phyloP scores from a whole-genome alignment of 2,329 filamentous ascomycete genomes.

The Hymenoscyphus fraxineus region DNA sequence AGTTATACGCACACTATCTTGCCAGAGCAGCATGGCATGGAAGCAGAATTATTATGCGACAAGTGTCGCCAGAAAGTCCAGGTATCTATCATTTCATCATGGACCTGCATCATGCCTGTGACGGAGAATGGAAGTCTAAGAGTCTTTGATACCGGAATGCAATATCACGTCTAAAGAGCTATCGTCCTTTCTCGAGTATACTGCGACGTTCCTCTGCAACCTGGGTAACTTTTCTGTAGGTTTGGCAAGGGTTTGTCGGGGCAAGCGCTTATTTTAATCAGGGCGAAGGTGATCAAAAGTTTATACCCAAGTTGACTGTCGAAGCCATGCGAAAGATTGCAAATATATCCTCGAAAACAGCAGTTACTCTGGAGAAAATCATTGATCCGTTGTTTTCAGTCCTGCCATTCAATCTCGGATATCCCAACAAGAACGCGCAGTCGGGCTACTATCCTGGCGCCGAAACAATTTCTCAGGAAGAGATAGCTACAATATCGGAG shows the following conservation, averaged over 20 bases:
- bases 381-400: constrained; percentile 41
- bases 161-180: constrained; percentile 35
- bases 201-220: constrained; percentile 55
- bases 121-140: too few relatives aligned
- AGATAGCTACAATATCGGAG: constrained; percentile 50
- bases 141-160: too few relatives aligned
- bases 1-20: too few relatives aligned
- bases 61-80: too few relatives aligned
- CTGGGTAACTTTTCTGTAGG: constrained; percentile 56
- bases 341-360: neutral
- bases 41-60: too few relatives aligned
- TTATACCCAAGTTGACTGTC: constrained; percentile 47
- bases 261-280: constrained; percentile 11
- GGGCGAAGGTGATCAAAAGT: constrained; percentile 58
- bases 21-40: too few relatives aligned
- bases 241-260: constrained; percentile 6
- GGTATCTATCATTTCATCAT: too few relatives aligned
- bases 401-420: constrained; percentile 53
- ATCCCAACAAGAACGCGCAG: constrained; percentile 48
- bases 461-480: constrained; percentile 47
- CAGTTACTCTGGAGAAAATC: constrained; percentile 32
- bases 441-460: constrained; percentile 54
- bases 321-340: constrained; percentile 33
- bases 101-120: too few relatives aligned
- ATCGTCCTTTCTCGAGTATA: constrained; percentile 48